These are phyloP conservation scores for Cicer judaicum DNA, from an alignment of 306 rosid species.

Conservation along the genomic window DNA sequence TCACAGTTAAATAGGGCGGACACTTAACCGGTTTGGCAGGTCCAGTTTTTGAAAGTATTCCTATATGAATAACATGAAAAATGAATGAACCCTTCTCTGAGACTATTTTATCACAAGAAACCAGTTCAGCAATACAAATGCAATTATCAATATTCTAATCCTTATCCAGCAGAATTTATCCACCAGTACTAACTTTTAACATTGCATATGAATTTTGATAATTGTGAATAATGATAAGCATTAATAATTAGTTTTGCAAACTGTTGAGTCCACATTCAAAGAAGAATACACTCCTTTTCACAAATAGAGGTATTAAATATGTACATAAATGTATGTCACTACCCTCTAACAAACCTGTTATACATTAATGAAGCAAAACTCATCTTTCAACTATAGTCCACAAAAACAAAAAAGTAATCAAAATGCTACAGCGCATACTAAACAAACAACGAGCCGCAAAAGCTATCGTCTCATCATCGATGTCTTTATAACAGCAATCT, in stretches of 20 bases:
- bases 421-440: slow-evolving; percentile 38
- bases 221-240: not conserved
- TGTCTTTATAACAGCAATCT: slow-evolving; percentile 39
- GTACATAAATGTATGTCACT: slow-evolving; percentile 49
- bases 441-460: slow-evolving; percentile 44
- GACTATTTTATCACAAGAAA: not conserved
- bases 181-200: no score
- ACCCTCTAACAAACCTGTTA: slow-evolving; percentile 41
- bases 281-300: slow-evolving; percentile 44
- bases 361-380: slow-evolving; percentile 45
- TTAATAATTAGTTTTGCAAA: not conserved
- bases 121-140: not conserved
- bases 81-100: not conserved
- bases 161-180: no score
- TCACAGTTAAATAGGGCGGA: no score
- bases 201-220: slow-evolving; percentile 9
- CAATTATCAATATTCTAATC: not conserved
- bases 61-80: not conserved
- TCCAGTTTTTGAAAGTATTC: no score
- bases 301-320: slow-evolving; percentile 41
- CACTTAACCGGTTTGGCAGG: no score
- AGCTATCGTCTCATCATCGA: slow-evolving; percentile 43
- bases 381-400: slow-evolving; percentile 7
- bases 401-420: slow-evolving; percentile 23
- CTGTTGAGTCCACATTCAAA: slow-evolving; percentile 28